A percentile compares a stretch with the other conserved stretches of the same genome.
Conservation (phyloP, 2,329 filamentous ascomycete genomes). For the Lanzia echinophila region DNA sequence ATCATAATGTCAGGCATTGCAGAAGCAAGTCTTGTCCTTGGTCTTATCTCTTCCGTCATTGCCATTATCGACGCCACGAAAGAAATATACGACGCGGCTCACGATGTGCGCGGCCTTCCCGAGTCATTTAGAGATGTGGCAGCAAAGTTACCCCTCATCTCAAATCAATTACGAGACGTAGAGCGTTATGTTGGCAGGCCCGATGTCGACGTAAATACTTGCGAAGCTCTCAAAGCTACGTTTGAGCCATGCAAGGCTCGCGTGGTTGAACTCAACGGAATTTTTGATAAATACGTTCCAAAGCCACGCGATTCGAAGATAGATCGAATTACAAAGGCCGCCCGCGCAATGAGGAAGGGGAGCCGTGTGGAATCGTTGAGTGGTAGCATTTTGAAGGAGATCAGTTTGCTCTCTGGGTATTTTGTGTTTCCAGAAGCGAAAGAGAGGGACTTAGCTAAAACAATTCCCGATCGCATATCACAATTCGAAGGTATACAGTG, state of each 20-base stretch:
- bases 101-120: constrained; percentile 11
- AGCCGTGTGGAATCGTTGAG: not conserved
- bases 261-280: not conserved
- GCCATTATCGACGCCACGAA: constrained; percentile 13
- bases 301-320: not conserved
- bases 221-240: not conserved
- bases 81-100: constrained; percentile 12
- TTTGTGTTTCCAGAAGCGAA: not conserved
- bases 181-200: constrained; percentile 3
- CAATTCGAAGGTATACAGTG: too few relatives aligned
- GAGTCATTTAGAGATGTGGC: constrained; percentile 10
- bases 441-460: too few relatives aligned
- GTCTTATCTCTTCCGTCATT: constrained; percentile 16
- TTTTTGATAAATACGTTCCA: not conserved
- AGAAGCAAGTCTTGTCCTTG: constrained; percentile 16
- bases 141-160: constrained; percentile 12
- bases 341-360: not conserved
- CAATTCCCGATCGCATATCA: too few relatives aligned
- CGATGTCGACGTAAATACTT: not conserved
- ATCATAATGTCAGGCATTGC: constrained; percentile 12
- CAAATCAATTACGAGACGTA: constrained; percentile 6
- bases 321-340: not conserved
- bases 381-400: not conserved
- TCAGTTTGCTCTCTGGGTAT: not conserved
- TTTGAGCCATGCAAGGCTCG: not conserved